phyloP scores from a whole-genome alignment of 2,329 filamentous ascomycete species.

The Sclerotinia borealis region DNA sequence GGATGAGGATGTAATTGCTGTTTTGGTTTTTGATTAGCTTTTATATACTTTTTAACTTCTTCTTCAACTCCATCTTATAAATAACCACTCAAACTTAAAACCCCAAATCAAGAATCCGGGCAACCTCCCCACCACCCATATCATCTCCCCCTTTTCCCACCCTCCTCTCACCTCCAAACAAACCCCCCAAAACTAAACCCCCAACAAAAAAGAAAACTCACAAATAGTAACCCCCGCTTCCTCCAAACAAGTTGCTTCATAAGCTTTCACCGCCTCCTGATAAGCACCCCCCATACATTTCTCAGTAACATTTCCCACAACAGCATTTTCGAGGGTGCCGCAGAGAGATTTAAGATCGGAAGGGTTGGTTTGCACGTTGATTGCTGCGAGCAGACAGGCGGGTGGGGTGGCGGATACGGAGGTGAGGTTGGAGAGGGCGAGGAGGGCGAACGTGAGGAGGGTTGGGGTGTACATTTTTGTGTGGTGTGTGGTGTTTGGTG shows the following conservation, averaged over 20 bases:
- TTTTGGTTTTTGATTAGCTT: neutral
- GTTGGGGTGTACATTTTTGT: conserved; percentile 23
- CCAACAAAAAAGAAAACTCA: neutral
- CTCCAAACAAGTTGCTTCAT: conserved; percentile 13
- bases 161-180: neutral
- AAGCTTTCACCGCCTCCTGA: conserved; percentile 7
- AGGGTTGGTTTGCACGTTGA: conserved; percentile 12
- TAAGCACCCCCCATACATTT: neutral
- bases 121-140: neutral
- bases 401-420: conserved; percentile 22
- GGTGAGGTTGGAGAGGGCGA: conserved; percentile 17
- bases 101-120: neutral
- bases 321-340: conserved; percentile 7
- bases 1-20: neutral
- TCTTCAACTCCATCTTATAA: neutral
- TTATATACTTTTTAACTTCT: neutral
- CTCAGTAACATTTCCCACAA: conserved; percentile 15
- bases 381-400: conserved; percentile 27
- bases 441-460: conserved; percentile 21
- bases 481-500: conserved; percentile 11
- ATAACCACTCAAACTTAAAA: neutral
- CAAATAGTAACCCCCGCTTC: conserved; percentile 2
- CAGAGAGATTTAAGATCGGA: conserved; percentile 15
- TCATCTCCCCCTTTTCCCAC: neutral
- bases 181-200: too few species aligned